A percentile compares a stretch with the other conserved stretches of the same genome.
Conservation (phyloP, 1,139 yeast genomes). For the Geotrichum phurueaensis region DNA sequence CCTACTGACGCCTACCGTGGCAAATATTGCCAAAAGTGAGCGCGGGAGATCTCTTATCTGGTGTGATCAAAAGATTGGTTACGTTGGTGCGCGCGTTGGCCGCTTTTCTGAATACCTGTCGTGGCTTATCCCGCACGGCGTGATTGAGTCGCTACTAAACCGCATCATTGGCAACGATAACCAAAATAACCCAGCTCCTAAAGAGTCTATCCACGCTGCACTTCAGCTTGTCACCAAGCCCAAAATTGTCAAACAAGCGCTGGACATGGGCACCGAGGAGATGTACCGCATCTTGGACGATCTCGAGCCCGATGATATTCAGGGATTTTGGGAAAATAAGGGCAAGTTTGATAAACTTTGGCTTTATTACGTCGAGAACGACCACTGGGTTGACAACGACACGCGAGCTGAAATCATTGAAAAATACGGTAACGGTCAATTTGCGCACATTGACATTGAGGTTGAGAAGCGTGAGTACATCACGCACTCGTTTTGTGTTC, state of each 20-base stretch:
- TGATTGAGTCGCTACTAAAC: slow-evolving; percentile 17
- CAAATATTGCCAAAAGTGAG: slow-evolving; percentile 48
- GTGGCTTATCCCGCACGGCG: slow-evolving; percentile 22
- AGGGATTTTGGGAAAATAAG: slow-evolving; percentile 43
- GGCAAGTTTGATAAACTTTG: slow-evolving; percentile 39
- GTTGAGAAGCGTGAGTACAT: slow-evolving; percentile 37
- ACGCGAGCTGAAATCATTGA: slow-evolving; percentile 45
- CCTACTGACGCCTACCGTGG: slow-evolving; percentile 57
- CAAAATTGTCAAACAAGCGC: slow-evolving; percentile 45
- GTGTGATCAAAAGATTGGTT: slow-evolving; percentile 22
- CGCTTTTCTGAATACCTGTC: slow-evolving; percentile 21
- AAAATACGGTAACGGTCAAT: slow-evolving; percentile 26
- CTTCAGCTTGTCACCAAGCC: slow-evolving; percentile 40
- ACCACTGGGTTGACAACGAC: slow-evolving; percentile 55
- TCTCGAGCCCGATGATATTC: slow-evolving; percentile 37
- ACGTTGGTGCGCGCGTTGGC: slow-evolving; percentile 16
- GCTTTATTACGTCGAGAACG: slow-evolving; percentile 51
- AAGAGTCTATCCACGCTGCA: slow-evolving; percentile 43
- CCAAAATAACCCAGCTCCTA: slow-evolving; percentile 23
- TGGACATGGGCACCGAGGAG: slow-evolving; percentile 55
- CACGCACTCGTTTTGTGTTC: slow-evolving; percentile 53
- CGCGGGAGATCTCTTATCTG: slow-evolving; percentile 43
- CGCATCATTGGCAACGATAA: slow-evolving; percentile 21
- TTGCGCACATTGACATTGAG: slow-evolving; percentile 25
- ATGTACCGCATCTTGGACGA: slow-evolving; percentile 42